Conservation (phyloP, 352 stramenopile genomes). For the Phytophthora kernoviae region DNA sequence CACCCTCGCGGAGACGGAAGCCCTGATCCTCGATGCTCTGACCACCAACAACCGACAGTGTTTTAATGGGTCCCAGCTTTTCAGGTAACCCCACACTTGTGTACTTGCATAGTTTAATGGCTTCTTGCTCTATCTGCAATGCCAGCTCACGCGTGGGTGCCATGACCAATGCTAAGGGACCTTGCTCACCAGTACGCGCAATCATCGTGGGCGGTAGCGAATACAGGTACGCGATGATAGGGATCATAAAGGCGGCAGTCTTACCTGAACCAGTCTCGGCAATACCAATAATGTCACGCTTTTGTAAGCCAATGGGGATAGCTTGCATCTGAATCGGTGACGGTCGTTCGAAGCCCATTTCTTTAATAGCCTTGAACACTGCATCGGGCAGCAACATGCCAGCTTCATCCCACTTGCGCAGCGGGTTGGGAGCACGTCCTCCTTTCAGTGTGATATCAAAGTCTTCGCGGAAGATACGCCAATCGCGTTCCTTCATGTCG, state of each 20-base stretch:
- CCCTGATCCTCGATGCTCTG: constrained; percentile 97
- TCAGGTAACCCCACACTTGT: constrained; percentile 70
- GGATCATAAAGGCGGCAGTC: constrained; percentile 98
- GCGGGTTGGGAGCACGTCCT: constrained; percentile 88
- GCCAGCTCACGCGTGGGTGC: constrained; percentile 98
- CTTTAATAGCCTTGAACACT: constrained; percentile 90
- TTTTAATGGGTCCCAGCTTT: constrained; percentile 76
- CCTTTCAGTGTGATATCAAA: constrained; percentile 98
- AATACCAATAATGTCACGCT: constrained; percentile 98
- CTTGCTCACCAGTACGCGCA: constrained; percentile 91
- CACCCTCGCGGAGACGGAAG: constrained; percentile 94
- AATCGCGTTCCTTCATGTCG: constrained; percentile 98
- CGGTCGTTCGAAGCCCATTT: constrained; percentile 95
- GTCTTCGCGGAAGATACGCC: constrained; percentile 99
- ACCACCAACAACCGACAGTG: constrained; percentile 92
- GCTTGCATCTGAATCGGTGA: constrained; percentile 98
- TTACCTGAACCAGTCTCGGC: constrained; percentile 99
- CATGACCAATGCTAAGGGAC: constrained; percentile 97
- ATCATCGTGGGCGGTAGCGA: constrained; percentile 87
- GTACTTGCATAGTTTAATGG: constrained; percentile 92
- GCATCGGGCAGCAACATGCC: constrained; percentile 50
- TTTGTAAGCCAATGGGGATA: constrained; percentile 96
- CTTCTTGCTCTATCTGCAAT: constrained; percentile 97
- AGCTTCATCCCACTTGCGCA: constrained; percentile 93
- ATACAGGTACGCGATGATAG: constrained; percentile 96